These are phyloP conservation scores for Aspergillus sp. DNA, from an alignment of 2,329 filamentous ascomycete genomes.

Conservation along the genomic window DNA sequence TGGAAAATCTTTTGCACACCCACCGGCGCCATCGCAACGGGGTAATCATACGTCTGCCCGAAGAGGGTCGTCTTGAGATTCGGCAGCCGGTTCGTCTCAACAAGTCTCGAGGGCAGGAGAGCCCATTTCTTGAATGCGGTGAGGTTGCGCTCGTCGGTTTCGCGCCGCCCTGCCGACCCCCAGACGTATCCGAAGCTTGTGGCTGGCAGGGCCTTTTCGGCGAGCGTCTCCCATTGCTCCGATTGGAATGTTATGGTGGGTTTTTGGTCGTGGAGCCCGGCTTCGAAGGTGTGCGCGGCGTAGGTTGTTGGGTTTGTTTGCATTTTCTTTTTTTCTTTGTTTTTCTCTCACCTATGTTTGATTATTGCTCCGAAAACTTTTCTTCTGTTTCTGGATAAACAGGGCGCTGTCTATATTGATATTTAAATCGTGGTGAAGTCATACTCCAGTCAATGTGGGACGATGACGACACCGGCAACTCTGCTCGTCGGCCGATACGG, in stretches of 20 bases:
- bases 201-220: constrained; percentile 47
- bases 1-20: constrained; percentile 70
- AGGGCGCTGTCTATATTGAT: too few relatives aligned
- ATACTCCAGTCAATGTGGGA: too few relatives aligned
- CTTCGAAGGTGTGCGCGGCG: constrained; percentile 45
- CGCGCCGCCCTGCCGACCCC: constrained; percentile 51
- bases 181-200: constrained; percentile 60
- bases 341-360: background rate
- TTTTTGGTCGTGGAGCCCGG: constrained; percentile 46
- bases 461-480: too few relatives aligned
- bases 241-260: constrained; percentile 58
- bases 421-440: too few relatives aligned
- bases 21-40: constrained; percentile 65
- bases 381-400: too few relatives aligned
- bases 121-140: constrained; percentile 31
- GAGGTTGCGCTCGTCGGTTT: constrained; percentile 30
- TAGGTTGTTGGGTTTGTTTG: constrained; percentile 23
- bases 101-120: constrained; percentile 25
- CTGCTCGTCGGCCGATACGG: too few relatives aligned
- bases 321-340: background rate
- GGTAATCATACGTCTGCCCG: constrained; percentile 47
- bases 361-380: too few relatives aligned
- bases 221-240: constrained; percentile 54
- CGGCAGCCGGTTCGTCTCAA: constrained; percentile 38
- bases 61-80: constrained; percentile 50